A percentile compares a stretch with the other conserved stretches of the same genome.
These are phyloP conservation scores for Ganoderma boninense DNA, from an alignment of 1,284 basidiomycete genomes.

Conservation along the genomic window DNA sequence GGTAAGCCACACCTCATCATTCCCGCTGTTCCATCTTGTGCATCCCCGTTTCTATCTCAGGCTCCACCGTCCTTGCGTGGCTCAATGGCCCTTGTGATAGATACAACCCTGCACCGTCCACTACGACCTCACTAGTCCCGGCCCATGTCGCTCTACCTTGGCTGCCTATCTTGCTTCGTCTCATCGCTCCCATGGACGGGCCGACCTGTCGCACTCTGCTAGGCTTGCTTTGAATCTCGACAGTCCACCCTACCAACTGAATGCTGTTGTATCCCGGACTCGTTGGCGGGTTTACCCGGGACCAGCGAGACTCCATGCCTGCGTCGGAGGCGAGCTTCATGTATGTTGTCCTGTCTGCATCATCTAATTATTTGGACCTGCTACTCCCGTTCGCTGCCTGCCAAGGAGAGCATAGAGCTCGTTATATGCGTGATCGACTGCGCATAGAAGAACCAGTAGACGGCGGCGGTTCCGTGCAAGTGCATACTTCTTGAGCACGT, in stretches of 20 bases:
- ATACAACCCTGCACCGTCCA: background rate
- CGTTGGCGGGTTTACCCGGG: slow-evolving; percentile 29
- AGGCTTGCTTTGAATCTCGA: background rate
- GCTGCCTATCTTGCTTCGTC: background rate
- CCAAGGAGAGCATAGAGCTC: background rate
- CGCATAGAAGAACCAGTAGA: too few relatives aligned
- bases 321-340: background rate
- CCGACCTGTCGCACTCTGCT: background rate
- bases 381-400: background rate
- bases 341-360: background rate
- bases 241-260: background rate
- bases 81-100: too few relatives aligned
- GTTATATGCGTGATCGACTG: background rate
- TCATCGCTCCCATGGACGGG: too few relatives aligned
- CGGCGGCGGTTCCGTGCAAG: too few relatives aligned
- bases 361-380: background rate
- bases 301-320: background rate
- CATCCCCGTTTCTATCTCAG: too few relatives aligned
- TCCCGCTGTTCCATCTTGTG: too few relatives aligned
- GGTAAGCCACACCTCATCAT: too few relatives aligned
- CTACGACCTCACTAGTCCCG: background rate
- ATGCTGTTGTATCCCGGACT: background rate
- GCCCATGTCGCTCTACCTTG: background rate
- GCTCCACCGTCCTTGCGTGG: too few relatives aligned
- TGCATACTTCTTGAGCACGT: too few relatives aligned